Base-by-base conservation (phyloP, 768 basidiomycete genomes). In the Neoboletus subvelutipes region DNA sequence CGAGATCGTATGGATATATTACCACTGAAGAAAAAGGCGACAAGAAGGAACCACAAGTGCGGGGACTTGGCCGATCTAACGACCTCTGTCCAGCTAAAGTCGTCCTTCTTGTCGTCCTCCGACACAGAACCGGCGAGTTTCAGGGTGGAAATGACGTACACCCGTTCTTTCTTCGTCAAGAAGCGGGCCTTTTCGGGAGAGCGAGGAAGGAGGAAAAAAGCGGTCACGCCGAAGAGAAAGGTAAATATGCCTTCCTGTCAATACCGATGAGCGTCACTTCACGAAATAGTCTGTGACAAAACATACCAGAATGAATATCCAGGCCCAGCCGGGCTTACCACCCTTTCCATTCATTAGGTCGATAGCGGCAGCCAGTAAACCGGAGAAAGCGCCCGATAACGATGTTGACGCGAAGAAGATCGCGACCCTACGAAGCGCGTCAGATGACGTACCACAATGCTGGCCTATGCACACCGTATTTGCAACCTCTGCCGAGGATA, bases 161-260 rank as follows among this genome's bases (percentile, higher is more conserved):
- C 67, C 47, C 78, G 82, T 66, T 87, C 84, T 29, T 79, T 63
- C 18, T 68, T 58, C 2, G 69, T 78, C 24, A 89, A 72, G 75
- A 87, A 86, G 41, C 71, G 71, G 4, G 82, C 78, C 15, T 72
- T 69, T 6, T 60, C 64, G 4, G 82, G 79, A 0, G 77, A 74
- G 41, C 67, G 62, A 10, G 84, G 80, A 43, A 84, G 72, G 40
- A 86, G 54, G 60, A 78, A 73, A 73, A 77, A 86, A 0, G 81
- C 75, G 2, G 68, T 29, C 4, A 81, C 33, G 8, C 87, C 89
- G 57, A 86, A 82, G 3, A 80, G 46, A 54, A 83, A 72, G 0
- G 87, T 88, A 69, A 90, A 83, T 3, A 80, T 70, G 1, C 88
- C 88, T 69, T 89, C 82, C 71, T 76, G 37, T 28, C 31, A 8